These are phyloP conservation scores for Discostella pseudostelligera DNA, from an alignment of 108 stramenopile genomes.

Conservation along the genomic window DNA sequence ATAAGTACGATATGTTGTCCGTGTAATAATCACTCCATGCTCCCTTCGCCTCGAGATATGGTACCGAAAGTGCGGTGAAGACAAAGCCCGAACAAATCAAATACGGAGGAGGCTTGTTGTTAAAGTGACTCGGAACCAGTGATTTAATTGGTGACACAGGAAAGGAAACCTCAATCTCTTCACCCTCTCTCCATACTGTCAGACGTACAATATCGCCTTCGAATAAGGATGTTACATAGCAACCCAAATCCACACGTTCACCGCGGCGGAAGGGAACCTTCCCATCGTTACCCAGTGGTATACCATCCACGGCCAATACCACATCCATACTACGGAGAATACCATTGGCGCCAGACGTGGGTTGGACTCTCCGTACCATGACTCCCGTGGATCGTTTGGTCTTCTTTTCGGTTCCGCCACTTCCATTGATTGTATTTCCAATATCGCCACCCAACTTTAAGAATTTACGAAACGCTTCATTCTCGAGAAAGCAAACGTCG, in stretches of 20 bases:
- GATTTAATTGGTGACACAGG: conserved; percentile 32
- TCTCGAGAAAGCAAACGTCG: conserved; percentile 42
- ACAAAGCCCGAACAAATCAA: conserved; percentile 59
- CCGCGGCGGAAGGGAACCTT: conserved; percentile 57
- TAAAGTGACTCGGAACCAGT: conserved; percentile 53
- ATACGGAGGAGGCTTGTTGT: conserved; percentile 56
- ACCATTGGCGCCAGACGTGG: conserved; percentile 46
- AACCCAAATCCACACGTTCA: conserved; percentile 50
- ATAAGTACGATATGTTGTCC: conserved; percentile 48
- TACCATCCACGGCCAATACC: conserved; percentile 51
- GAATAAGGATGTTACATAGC: conserved; percentile 57
- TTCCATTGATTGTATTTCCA: conserved; percentile 13
- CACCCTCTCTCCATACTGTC: conserved; percentile 47
- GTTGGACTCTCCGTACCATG: conserved; percentile 41
- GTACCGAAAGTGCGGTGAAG: conserved; percentile 52
- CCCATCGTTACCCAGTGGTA: conserved; percentile 55
- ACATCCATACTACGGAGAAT: conserved; percentile 51
- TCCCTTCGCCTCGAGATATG: conserved; percentile 52
- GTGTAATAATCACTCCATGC: conserved; percentile 59
- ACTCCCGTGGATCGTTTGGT: conserved; percentile 42
- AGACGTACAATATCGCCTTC: conserved; percentile 43
- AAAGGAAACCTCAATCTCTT: conserved; percentile 33
- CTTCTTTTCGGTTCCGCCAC: neutral
- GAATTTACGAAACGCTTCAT: conserved; percentile 45
- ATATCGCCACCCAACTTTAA: conserved; percentile 25